phyloP scores from a whole-genome alignment of 2,329 filamentous ascomycete genomes.

The Alternaria brassicicola region DNA sequence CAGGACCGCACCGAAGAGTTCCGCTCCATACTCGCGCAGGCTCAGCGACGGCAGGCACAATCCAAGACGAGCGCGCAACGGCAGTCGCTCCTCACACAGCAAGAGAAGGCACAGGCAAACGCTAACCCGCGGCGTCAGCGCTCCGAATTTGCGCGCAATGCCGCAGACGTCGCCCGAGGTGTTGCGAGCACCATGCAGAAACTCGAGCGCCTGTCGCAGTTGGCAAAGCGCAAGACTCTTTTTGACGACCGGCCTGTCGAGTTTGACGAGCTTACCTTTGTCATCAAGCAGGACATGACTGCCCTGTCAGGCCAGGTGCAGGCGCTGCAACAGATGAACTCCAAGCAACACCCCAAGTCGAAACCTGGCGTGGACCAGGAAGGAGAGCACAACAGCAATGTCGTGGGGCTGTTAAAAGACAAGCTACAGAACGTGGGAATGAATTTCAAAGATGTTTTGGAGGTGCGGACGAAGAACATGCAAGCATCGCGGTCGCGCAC shows the following conservation, averaged over 20 bases:
- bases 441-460: slow-evolving; percentile 96
- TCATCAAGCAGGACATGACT: slow-evolving; percentile 96
- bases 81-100: slow-evolving; percentile 77
- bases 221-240: slow-evolving; percentile 94
- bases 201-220: slow-evolving; percentile 87
- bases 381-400: slow-evolving; percentile 97
- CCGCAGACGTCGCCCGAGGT: slow-evolving; percentile 87
- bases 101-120: slow-evolving; percentile 66
- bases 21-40: slow-evolving; percentile 84
- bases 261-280: slow-evolving; percentile 94
- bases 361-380: slow-evolving; percentile 68
- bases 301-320: slow-evolving; percentile 86
- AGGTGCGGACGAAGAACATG: slow-evolving; percentile 96
- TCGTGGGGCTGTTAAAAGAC: slow-evolving; percentile 87
- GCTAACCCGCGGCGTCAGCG: slow-evolving; percentile 58
- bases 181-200: slow-evolving; percentile 95
- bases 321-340: slow-evolving; percentile 76
- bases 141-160: slow-evolving; percentile 91
- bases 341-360: slow-evolving; percentile 73
- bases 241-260: slow-evolving; percentile 97
- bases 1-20: slow-evolving; percentile 98
- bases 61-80: slow-evolving; percentile 79
- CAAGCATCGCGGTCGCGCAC: slow-evolving; percentile 90
- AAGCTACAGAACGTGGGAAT: slow-evolving; percentile 90
- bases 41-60: slow-evolving; percentile 77